These are phyloP conservation scores for Oryza australiensis DNA, from an alignment of 176 grass and related monocot species.

Conservation along the genomic window DNA sequence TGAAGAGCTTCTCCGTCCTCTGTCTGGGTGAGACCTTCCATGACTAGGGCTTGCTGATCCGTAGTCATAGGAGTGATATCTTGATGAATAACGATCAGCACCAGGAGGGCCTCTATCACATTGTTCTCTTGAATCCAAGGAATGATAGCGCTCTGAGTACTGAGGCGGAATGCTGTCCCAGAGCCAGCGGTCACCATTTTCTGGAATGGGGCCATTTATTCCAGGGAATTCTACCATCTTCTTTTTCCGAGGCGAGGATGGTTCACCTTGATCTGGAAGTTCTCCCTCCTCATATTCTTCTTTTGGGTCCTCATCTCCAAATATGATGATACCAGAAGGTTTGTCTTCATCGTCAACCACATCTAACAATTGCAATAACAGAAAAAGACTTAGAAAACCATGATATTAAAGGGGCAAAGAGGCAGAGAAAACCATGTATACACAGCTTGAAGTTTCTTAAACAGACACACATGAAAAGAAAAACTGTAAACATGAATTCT, in stretches of 20 bases:
- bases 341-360: conserved; percentile 74
- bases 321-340: conserved; percentile 95
- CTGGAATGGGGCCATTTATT: conserved; percentile 86
- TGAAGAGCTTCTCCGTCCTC: conserved; percentile 50
- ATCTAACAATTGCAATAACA: conserved; percentile 42
- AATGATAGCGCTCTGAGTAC: conserved; percentile 27
- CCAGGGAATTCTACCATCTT: conserved; percentile 87
- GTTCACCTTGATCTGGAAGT: conserved; percentile 52
- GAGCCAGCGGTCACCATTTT: conserved; percentile 65
- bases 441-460: background rate
- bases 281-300: conserved; percentile 76
- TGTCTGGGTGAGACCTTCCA: conserved; percentile 55
- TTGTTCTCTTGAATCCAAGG: conserved; percentile 43
- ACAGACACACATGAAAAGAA: background rate
- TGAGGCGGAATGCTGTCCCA: conserved; percentile 56
- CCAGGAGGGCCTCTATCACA: conserved; percentile 45
- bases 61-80: conserved; percentile 64
- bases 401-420: background rate
- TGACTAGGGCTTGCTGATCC: conserved; percentile 32
- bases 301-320: conserved; percentile 58
- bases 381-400: conserved; percentile 26
- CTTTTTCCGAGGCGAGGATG: conserved; percentile 44
- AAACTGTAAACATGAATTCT: background rate
- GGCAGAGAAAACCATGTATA: background rate
- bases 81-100: conserved; percentile 50